Base-by-base conservation (phyloP, 2,329 filamentous ascomycete species). In the Xylaria multiplex region DNA sequence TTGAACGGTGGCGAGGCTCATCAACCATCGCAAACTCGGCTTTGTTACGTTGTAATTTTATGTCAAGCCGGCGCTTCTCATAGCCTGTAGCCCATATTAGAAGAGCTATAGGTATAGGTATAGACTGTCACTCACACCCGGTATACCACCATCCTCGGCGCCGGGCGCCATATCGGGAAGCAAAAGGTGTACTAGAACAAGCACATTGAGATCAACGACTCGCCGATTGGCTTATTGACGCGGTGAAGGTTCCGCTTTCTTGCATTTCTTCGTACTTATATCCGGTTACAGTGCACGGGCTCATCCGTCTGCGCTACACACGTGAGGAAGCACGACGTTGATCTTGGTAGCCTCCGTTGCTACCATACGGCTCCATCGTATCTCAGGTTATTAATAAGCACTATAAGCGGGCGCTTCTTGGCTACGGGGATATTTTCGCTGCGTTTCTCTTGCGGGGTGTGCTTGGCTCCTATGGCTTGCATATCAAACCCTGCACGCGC, bases 131-230 rank as follows among this genome's bases (percentile, higher is more conserved):
- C 27, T 35, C 16, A 32, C 19, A 19, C n/a, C 30, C 59, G 54
- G 59, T 49, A 54, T 63, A 55, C 59, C 55, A 66, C 64, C 64
- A 63, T 56, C 54, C 5, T 61, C 64, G 59, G 64, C 42, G n/a
- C 59, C 48, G 64, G 54, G 40, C 52, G 7, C 64, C 59, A 30
- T 52, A 66, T 63, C 59, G 50, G 59, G 59, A 63, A 66, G 27
- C 42, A 59, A 32, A 11, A 42, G 43, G 43, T 19, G 16, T 58
- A 30, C 43, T 45, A 55, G 50, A 37, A 49, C 49, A 37, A 43
- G 54, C 27, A 37, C 27, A 30, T 24, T 40, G 43, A 50, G 40
- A 45, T 55, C 19, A 11, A 50, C 13, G 46, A 37, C 30, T 35
- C 59, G 14, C 35, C 42, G 48, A 63, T 66, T 66, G 59, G 64